phyloP scores from a whole-genome alignment of 352 stramenopile species.

The Salisapilia sapeloensis region DNA sequence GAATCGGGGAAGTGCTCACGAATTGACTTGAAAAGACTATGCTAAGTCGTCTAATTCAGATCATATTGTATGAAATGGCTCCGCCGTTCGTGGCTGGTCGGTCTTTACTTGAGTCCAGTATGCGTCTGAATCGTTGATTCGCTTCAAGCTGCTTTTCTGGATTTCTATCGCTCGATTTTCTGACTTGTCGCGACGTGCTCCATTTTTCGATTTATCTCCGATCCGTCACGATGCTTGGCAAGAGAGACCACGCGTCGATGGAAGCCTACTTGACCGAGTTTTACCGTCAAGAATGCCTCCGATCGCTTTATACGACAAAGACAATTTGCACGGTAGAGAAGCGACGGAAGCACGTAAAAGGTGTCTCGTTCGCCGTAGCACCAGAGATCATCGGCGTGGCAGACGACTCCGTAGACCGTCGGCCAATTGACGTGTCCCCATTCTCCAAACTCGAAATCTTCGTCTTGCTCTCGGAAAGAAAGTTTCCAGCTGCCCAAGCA shows the following conservation, averaged over 20 bases:
- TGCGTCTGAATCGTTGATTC: not conserved
- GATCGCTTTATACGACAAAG: constrained; percentile 59
- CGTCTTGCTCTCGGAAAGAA: constrained; percentile 52
- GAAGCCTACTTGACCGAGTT: constrained; percentile 66
- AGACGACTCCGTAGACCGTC: constrained; percentile 51
- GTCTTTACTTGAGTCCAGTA: not conserved
- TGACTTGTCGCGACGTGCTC: not conserved
- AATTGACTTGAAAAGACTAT: constrained; percentile 3
- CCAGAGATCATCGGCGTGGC: constrained; percentile 56
- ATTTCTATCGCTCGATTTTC: too few relatives aligned
- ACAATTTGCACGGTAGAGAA: too few relatives aligned
- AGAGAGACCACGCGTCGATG: constrained; percentile 40
- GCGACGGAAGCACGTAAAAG: too few relatives aligned
- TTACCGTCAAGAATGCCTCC: constrained; percentile 68
- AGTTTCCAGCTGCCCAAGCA: constrained; percentile 46
- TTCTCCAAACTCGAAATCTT: constrained; percentile 60
- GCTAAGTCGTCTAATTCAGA: not conserved
- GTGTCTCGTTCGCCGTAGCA: constrained; percentile 41
- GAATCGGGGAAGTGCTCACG: constrained; percentile 22
- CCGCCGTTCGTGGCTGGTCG: not conserved
- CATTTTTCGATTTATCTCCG: constrained; percentile 10
- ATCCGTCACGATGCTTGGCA: constrained; percentile 37
- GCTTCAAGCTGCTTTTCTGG: too few relatives aligned
- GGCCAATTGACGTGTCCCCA: constrained; percentile 57
- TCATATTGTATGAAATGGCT: not conserved